Base-by-base conservation (phyloP, 2,329 filamentous ascomycete species). In the Graphilbum fragrans region DNA sequence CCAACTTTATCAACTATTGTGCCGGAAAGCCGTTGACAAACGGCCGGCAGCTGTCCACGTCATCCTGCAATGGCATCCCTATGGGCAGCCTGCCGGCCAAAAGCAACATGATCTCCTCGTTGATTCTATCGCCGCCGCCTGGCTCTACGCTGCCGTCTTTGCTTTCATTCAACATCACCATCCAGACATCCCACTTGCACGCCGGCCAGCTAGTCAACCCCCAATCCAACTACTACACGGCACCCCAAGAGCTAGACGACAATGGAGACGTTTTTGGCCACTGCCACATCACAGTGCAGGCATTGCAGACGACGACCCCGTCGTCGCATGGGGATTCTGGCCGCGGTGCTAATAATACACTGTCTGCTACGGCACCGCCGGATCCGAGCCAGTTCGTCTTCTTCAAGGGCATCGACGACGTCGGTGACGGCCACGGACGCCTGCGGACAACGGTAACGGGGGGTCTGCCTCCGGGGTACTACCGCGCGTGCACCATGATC, bases 1-100 rank as follows among this genome's bases (percentile, higher is more conserved):
- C 63, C 53, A 46, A 48, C 38, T 76, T 76, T 55, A 75, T 76
- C 63, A 75, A 75, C 59, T 70, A 75, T 56, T 77, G 73, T 52
- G 53, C 59, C 6, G 70, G 69, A 45, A 65, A 70, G 53, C 66
- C 62, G 3, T 51, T 70, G 42, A 77, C 72, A 46, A 74, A 77
- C 47, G 73, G 72, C 46, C 57, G 60, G 6, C 72, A 76, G 48
- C 55, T 62, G 46, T 55, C 59, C 32, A 52, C 46, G 1, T 60
- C 70, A 10, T 74, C 71, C 35, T 77, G 73, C 57, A 77, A 74
- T 52, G 66, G 68, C 45, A 68, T 75, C 42, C 67, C 66, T n/a
- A 74, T 75, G 69, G 72, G 72, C 46, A 63, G 69, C 36, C 69
- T 77, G 42, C 72, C 72, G 9, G 58, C 63, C 9, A 53, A 58